phyloP scores from a whole-genome alignment of 805 yeast genomes.

The Candida silvatica region DNA sequence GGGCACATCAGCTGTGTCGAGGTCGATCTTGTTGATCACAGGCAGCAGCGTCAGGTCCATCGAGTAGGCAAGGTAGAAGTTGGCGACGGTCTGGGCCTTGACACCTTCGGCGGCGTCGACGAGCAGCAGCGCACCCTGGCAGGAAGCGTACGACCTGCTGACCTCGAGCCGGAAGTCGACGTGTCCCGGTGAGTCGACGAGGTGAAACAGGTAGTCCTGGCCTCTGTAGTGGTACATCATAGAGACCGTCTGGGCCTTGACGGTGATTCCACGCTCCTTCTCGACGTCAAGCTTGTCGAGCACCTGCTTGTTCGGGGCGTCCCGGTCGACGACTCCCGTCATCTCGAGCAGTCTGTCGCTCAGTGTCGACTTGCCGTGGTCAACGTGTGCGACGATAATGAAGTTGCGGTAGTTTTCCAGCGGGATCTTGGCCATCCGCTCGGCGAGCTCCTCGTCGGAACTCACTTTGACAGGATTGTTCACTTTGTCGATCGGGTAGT shows the following conservation, averaged over 20 bases:
- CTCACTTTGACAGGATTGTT: slow-evolving; percentile 20
- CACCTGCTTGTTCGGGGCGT: slow-evolving; percentile 65
- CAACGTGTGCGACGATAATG: slow-evolving; percentile 94
- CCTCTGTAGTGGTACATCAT: slow-evolving; percentile 72
- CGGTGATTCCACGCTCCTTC: slow-evolving; percentile 92
- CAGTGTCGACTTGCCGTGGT: slow-evolving; percentile 75
- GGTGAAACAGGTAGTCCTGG: slow-evolving; percentile 73
- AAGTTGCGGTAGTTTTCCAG: slow-evolving; percentile 78
- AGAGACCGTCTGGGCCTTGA: slow-evolving; percentile 93
- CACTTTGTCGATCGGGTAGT: slow-evolving; percentile 18
- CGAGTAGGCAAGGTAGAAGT: slow-evolving; percentile 83
- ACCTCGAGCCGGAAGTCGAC: slow-evolving; percentile 95
- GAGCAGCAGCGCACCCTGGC: slow-evolving; percentile 84
- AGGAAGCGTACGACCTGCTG: slow-evolving; percentile 87
- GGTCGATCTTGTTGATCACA: slow-evolving; percentile 84
- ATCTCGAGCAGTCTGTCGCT: slow-evolving; percentile 82
- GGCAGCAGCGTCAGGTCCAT: slow-evolving; percentile 79
- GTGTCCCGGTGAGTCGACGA: slow-evolving; percentile 97
- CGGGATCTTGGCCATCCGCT: slow-evolving; percentile 70
- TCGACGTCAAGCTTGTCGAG: slow-evolving; percentile 91
- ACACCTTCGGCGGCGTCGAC: slow-evolving; percentile 97
- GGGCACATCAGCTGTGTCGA: slow-evolving; percentile 79
- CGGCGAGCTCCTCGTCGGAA: slow-evolving; percentile 16
- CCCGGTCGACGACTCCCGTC: slow-evolving; percentile 81
- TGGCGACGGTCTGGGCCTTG: slow-evolving; percentile 98